phyloP scores from a whole-genome alignment of 331 rosid genomes.

The Erythrophleum ivorense region DNA sequence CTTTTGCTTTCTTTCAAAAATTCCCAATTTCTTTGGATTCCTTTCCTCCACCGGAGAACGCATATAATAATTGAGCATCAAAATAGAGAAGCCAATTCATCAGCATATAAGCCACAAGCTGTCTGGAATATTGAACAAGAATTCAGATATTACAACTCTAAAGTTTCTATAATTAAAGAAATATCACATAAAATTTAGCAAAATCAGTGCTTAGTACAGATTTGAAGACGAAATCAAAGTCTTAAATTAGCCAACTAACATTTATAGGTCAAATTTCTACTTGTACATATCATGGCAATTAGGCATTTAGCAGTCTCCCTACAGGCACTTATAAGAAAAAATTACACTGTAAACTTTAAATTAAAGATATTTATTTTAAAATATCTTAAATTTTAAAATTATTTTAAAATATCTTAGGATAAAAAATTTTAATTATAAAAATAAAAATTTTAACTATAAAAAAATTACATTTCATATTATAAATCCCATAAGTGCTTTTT shows the following conservation, averaged over 20 bases:
- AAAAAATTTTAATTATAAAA: too few species aligned
- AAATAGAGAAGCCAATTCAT: not conserved
- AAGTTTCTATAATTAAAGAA: not conserved
- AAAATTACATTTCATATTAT: too few species aligned
- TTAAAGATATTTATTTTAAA: too few species aligned
- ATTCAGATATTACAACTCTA: not conserved
- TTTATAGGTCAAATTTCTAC: too few species aligned
- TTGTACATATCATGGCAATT: too few species aligned
- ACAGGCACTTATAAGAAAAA: not conserved
- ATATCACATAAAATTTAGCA: not conserved
- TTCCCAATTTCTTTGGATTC: constrained; percentile 9
- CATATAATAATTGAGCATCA: not conserved
- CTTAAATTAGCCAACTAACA: not conserved
- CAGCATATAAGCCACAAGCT: not conserved
- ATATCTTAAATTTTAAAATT: too few species aligned
- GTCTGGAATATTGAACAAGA: constrained; percentile 11
- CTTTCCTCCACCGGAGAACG: not conserved
- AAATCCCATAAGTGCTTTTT: too few species aligned
- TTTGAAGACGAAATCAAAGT: not conserved
- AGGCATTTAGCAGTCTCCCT: too few species aligned
- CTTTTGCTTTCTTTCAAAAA: not conserved
- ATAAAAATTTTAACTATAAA: too few species aligned
- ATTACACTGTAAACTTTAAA: too few species aligned
- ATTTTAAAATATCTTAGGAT: too few species aligned
- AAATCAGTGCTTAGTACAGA: not conserved